Base-by-base conservation (phyloP, 1,139 yeast genomes). In the Pichia sp. region DNA sequence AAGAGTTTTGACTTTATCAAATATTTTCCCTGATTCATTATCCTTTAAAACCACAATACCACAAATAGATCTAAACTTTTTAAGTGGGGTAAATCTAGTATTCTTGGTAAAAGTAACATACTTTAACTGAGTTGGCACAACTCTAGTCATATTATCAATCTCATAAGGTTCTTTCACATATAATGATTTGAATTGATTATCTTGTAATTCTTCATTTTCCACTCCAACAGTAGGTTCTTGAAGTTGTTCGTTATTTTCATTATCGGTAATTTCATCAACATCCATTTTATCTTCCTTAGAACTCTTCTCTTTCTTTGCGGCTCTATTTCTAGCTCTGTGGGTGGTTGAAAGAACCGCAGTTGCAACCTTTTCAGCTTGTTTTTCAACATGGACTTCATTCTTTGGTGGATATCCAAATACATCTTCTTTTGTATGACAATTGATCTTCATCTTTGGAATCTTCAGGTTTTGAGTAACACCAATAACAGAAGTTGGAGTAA, bases 261-360 rank as follows among this genome's bases (percentile, higher is more conserved):
- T 44, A 9, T 61, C 63, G 36, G 54, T 56, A 22, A 57, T 15
- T 23, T 33, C 40, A 42, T 63, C 65, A 29, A 59, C 50, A 48
- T 61, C 66, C 51, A 68, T 65, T 48, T 64, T 63, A 40, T 66
- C 66, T 21, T 52, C 58, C 44, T 67, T 74, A 40, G 65, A 68
- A 31, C 62, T 62, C 55, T 70, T 75, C 56, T 78, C 82, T 27
- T 76, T 72, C 68, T 81, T 83, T 63, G 82, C 84, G 20, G 95
- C 95, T 62, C 96, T 79, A 32, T 91, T 93, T 64, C 85, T 85
- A 18, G 96, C 96, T 60, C 81, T 81, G 26, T 80, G 88, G 2
- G 98, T 91, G 0, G 97, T 91, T 2, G 96, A 87, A 49, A 91
- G 72, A 20, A 91, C 95, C 3, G 97, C 98, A 30, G 96, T 86